Evolutionary conservation across 345 rosid genomes (phyloP), one percentile per base, ranked within the genome.

Genomic region (Tarenaya hassleriana): DNA sequence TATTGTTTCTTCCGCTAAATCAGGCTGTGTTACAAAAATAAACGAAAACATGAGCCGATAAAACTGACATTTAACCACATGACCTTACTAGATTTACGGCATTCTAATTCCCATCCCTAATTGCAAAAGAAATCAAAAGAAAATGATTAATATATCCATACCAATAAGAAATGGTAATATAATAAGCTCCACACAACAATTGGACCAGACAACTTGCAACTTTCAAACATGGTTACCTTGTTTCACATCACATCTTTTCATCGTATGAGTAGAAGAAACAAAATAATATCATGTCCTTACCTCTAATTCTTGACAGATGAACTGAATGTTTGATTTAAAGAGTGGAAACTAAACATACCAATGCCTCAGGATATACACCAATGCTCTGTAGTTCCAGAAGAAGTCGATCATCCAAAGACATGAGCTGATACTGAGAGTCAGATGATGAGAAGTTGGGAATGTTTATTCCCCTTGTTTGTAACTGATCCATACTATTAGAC

Each of bases 351-450:
- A 56, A 53, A 53, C 80, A 39, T 73, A 94, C 99, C 94, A 83
- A 69, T 58, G 69, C 64, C 56, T 92, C 98, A 1, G 95, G 85
- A 64, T 69, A 82, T 41, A 94, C 57, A 67, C 96, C 95, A 54
- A 94, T 80, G 75, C 89, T 81, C 53, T 82, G 86, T 4, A 88
- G 68, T 78, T 94, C 99, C 73, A 94, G 64, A 70, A 88, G 63
- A 63, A 88, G 67, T 70, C 75, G 82, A 50, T 88, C 95, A 54
- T 94, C 85, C 48, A 94, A 70, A 61, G 70, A 64, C 91, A 83
- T 80, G 21, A 24, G 66, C 51, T 78, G 88, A 80, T 92, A 92
- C 59, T 83, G 84, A 35, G 64, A 50, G 52, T 85, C 88, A 56
- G 76, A 60, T 52, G 70, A 67, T 48, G 79, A 51, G 63, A 77